Conservation (phyloP, 805 yeast genomes). For the Metschnikowia cerradonensis region DNA sequence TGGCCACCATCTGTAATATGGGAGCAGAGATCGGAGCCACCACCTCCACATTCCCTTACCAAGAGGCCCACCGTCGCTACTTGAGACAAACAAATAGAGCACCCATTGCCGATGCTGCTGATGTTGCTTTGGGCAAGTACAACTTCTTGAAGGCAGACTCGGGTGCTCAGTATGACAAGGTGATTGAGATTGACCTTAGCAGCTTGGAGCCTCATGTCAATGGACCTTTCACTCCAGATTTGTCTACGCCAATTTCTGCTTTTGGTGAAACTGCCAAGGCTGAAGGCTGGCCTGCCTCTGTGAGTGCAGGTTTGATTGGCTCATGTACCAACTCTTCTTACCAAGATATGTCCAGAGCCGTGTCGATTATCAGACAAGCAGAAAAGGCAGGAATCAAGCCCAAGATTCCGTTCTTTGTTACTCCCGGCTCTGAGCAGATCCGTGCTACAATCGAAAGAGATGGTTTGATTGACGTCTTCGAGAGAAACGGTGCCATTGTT, state of each 20-base stretch:
- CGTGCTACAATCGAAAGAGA: slow-evolving; percentile 96
- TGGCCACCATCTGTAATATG: slow-evolving; percentile 99
- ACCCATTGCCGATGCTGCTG: slow-evolving; percentile 78
- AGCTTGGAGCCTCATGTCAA: slow-evolving; percentile 91
- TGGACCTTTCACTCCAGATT: slow-evolving; percentile 98
- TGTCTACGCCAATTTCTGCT: slow-evolving; percentile 86
- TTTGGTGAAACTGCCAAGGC: slow-evolving; percentile 66
- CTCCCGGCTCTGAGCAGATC: slow-evolving; percentile 98
- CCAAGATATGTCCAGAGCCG: slow-evolving; percentile 97
- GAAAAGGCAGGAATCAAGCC: slow-evolving; percentile 82
- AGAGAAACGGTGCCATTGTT: slow-evolving; percentile 84
- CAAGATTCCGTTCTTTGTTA: slow-evolving; percentile 86
- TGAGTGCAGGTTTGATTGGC: slow-evolving; percentile 93
- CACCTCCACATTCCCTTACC: slow-evolving; percentile 95
- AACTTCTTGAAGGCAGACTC: slow-evolving; percentile 77
- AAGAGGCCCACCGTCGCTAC: slow-evolving; percentile 72
- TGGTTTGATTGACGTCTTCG: slow-evolving; percentile 78
- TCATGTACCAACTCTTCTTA: slow-evolving; percentile 98
- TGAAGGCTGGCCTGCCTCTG: slow-evolving; percentile 81
- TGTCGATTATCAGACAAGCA: slow-evolving; percentile 85
- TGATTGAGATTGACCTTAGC: slow-evolving; percentile 83
- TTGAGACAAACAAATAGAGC: slow-evolving; percentile 80
- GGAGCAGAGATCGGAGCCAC: slow-evolving; percentile 99
- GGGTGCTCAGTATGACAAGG: slow-evolving; percentile 87
- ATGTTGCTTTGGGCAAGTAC: slow-evolving; percentile 51